Percentiles rank a stretch among this genome's conserved stretches.
Evolutionary conservation across 2,329 filamentous ascomycete species (phyloP).

Genomic region (Ustulina deusta): DNA sequence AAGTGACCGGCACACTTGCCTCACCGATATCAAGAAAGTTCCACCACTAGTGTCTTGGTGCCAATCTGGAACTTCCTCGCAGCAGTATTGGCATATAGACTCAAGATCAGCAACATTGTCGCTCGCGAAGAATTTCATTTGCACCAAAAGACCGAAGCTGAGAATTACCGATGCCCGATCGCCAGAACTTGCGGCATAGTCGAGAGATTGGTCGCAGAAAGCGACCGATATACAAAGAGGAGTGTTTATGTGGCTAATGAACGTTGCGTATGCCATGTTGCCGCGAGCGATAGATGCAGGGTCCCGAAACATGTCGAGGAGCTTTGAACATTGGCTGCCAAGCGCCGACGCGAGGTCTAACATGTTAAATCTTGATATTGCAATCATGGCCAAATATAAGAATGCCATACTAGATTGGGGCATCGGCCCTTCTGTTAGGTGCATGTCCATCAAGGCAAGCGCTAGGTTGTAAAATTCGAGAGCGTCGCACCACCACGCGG

Average conservation of each 20-base stretch:
- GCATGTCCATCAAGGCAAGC: conserved; percentile 74
- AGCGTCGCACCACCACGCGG: conserved; percentile 79
- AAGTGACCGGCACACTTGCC: conserved; percentile 75
- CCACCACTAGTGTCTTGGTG: conserved; percentile 77
- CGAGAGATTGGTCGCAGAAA: conserved; percentile 73
- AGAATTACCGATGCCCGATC: conserved; percentile 79
- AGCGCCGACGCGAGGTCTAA: conserved; percentile 74
- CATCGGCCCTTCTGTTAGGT: conserved; percentile 72
- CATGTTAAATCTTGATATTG: conserved; percentile 77
- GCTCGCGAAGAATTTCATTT: conserved; percentile 76
- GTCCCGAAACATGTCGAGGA: conserved; percentile 73
- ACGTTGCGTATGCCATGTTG: conserved; percentile 75
- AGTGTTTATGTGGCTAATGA: conserved; percentile 76
- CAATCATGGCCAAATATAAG: conserved; percentile 75
- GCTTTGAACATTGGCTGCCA: conserved; percentile 70
- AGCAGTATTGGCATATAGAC: conserved; percentile 76
- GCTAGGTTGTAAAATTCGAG: conserved; percentile 79
- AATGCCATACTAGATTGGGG: conserved; percentile 78
- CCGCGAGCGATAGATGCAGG: conserved; percentile 75
- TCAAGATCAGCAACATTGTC: conserved; percentile 78
- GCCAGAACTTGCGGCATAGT: conserved; percentile 73
- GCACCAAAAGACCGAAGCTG: conserved; percentile 75
- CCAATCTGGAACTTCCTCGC: conserved; percentile 80
- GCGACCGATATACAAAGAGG: conserved; percentile 69
- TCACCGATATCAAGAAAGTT: conserved; percentile 72